Conservation (phyloP, 1,284 basidiomycete species). For the Puccinia hordei region DNA sequence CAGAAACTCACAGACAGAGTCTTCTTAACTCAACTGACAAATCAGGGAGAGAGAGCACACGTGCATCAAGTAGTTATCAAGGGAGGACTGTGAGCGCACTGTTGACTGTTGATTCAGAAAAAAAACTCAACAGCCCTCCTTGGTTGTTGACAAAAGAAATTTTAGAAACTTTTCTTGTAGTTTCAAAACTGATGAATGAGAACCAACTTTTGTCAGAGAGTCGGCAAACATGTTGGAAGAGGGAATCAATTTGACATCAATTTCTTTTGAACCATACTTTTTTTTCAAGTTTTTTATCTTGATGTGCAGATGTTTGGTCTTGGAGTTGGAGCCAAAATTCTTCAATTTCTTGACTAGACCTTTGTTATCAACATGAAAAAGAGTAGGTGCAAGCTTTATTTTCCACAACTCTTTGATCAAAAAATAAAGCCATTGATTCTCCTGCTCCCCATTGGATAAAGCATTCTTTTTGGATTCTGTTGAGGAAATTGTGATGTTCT, state of each 20-base stretch:
- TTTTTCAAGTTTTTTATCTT: background rate
- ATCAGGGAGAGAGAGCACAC: too few relatives aligned
- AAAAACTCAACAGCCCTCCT: slow-evolving; percentile 9
- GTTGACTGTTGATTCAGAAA: too few relatives aligned
- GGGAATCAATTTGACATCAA: background rate
- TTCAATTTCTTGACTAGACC: background rate
- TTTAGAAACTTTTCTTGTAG: background rate
- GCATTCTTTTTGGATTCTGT: too few relatives aligned
- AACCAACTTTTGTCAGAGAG: background rate
- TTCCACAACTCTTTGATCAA: background rate
- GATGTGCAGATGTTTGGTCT: background rate
- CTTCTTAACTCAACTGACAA: too few relatives aligned
- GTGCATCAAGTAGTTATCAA: too few relatives aligned
- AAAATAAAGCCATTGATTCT: slow-evolving; percentile 5
- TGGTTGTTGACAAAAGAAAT: background rate
- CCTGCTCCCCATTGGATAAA: too few relatives aligned
- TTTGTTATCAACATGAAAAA: slow-evolving; percentile 1
- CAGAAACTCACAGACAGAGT: too few relatives aligned
- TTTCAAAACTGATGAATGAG: background rate
- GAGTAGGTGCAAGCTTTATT: background rate
- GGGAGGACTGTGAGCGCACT: too few relatives aligned
- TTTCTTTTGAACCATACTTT: background rate
- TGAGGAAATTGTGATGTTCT: too few relatives aligned
- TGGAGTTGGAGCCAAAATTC: background rate
- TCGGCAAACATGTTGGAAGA: background rate